Percentiles rank a stretch among this genome's conserved stretches.
Evolutionary conservation across 129 eudicot species (phyloP).

Genomic region (Pulicaria dysenterica): DNA sequence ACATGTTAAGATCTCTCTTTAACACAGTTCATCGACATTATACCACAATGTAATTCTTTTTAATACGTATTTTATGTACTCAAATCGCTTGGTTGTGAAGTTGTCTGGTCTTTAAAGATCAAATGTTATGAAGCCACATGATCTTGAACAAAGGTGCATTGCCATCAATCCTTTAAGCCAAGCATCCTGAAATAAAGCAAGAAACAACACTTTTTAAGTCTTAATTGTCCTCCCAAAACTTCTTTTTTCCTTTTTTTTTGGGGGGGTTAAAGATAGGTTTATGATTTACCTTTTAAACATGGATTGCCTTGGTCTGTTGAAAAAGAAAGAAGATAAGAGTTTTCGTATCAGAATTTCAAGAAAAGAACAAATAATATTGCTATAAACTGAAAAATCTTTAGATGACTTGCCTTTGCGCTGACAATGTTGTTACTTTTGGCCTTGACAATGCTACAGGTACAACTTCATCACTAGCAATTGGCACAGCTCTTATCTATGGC

Average conservation of each 20-base stretch:
- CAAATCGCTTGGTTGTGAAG: conserved; percentile 20
- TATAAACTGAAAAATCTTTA: not conserved
- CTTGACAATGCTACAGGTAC: conserved; percentile 39
- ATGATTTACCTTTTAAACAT: conserved; percentile 50
- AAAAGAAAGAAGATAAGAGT: conserved; percentile 16
- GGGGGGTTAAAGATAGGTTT: not conserved
- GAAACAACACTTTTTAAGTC: not conserved
- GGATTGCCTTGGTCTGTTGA: conserved; percentile 52
- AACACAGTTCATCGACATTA: conserved; percentile 11
- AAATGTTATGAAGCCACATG: conserved; percentile 18
- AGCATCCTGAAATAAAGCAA: conserved; percentile 45
- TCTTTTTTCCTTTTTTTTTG: not conserved
- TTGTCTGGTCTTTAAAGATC: conserved; percentile 7
- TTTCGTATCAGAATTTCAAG: not conserved
- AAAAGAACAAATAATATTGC: not conserved
- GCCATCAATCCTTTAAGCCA: conserved; percentile 38
- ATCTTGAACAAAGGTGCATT: conserved; percentile 22
- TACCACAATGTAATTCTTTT: not conserved
- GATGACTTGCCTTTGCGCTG: conserved; percentile 43
- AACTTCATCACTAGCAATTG: conserved; percentile 38
- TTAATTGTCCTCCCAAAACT: conserved; percentile 12
- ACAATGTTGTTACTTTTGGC: conserved; percentile 39
- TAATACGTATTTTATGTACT: conserved; percentile 15
- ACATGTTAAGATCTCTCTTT: conserved; percentile 25
- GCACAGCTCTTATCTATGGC: conserved; percentile 55